Evolutionary conservation across 2,329 filamentous ascomycete genomes (phyloP), one percentile per base, ranked within the genome.

Genomic region (Trematosphaeria pertusa): DNA sequence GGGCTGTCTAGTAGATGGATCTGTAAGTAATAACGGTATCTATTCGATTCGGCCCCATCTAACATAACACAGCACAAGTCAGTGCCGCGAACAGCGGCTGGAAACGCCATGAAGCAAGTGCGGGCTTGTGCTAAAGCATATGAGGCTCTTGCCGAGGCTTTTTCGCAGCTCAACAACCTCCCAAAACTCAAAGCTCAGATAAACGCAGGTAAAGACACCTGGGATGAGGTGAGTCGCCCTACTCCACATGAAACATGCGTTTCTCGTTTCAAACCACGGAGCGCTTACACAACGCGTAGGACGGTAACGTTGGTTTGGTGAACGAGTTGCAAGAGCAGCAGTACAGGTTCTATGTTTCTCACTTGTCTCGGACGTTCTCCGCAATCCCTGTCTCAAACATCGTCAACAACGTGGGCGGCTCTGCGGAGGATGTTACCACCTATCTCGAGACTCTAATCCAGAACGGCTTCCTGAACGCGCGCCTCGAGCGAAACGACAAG

Each of bases 221-320:
- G 89, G 87, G 70, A 74, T 28, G 78, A 82, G 55, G 79, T 81
- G 66, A 56, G 76, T 64, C 11, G 22, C 15, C 4, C 26, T 10
- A 22, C 22, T 18, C 38, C 19, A 40, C 21, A 49, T 58, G 47
- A 58, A 56, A 56, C 53, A 46, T 40, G 40, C 18, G 37, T 48
- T 37, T 33, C 11, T 19, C 36, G 40, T 48, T 43, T 47, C 47
- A 51, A 47, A 32, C 20, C 22, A 15, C 35, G 41, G 41, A n/a
- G n/a, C 33, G 56, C 61, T 68, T 39, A 69, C 52, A 45, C 36
- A 37, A 38, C 28, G 18, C 34, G 12, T 51, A 82, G 57, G 91
- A 97, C 59, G 83, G 83, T 36, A 97, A 95, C 62, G 70, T 75
- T 3, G 83, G 86, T 3, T 81, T 97, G 11, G 78, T 96, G 10